These are phyloP conservation scores for Ogataea nakhonphanomensis DNA, from an alignment of 805 yeast genomes.

Conservation along the genomic window DNA sequence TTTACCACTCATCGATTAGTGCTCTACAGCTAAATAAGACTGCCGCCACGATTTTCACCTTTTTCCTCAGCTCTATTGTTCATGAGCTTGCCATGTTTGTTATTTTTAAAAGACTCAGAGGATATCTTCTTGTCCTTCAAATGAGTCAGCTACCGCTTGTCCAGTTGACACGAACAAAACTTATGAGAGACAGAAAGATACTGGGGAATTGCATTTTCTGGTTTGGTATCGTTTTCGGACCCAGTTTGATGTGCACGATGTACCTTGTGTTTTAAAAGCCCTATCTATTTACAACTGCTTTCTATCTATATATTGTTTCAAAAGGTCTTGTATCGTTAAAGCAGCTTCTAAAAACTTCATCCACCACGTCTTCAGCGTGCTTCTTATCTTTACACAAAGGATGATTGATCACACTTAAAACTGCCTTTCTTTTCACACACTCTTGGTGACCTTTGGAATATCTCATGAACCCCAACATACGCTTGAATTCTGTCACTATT, in stretches of 20 bases:
- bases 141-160: constrained; percentile 86
- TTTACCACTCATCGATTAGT: constrained; percentile 85
- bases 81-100: constrained; percentile 94
- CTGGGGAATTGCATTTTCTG: constrained; percentile 84
- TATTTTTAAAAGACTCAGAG: constrained; percentile 73
- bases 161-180: constrained; percentile 54
- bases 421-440: constrained; percentile 88
- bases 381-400: constrained; percentile 73
- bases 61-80: constrained; percentile 71
- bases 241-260: constrained; percentile 80
- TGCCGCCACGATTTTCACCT: constrained; percentile 74
- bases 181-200: constrained; percentile 50
- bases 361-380: constrained; percentile 76
- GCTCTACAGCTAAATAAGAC: constrained; percentile 61
- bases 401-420: constrained; percentile 77
- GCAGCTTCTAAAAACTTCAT: constrained; percentile 89
- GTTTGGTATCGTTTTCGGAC: constrained; percentile 89
- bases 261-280: constrained; percentile 63
- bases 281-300: constrained; percentile 13
- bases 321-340: constrained; percentile 95
- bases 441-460: constrained; percentile 74
- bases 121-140: constrained; percentile 76
- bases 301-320: constrained; percentile 77
- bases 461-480: constrained; percentile 29
- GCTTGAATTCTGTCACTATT: constrained; percentile 73